These are phyloP conservation scores for Aspergillus funiculosus DNA, from an alignment of 495 filamentous ascomycete genomes.

Conservation along the genomic window DNA sequence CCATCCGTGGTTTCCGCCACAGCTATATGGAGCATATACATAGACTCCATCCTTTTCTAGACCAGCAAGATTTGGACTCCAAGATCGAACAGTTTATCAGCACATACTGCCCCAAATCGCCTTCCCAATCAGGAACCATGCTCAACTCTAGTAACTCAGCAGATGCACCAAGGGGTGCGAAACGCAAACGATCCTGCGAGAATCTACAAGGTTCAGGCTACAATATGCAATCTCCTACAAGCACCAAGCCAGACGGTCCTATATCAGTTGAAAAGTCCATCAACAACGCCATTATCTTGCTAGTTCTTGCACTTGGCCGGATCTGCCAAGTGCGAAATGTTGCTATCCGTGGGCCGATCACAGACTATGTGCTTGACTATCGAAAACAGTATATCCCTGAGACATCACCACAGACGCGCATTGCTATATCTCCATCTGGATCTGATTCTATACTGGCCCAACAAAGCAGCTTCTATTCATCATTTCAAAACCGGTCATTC, in stretches of 20 bases:
- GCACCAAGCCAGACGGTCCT: constrained; percentile 2
- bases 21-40: constrained; percentile 79
- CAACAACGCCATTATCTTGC: constrained; percentile 70
- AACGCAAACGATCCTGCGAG: constrained; percentile 41
- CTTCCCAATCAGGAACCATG: constrained; percentile 20
- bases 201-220: constrained; percentile 23
- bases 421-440: constrained; percentile 26
- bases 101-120: constrained; percentile 27
- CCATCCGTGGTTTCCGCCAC: constrained; percentile 56
- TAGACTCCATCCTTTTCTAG: constrained; percentile 83
- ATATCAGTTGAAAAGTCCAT: constrained; percentile 30
- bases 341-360: constrained; percentile 53
- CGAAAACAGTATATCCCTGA: constrained; percentile 26
- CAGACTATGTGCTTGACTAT: constrained; percentile 24
- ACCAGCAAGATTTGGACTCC: constrained; percentile 42
- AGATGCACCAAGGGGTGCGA: constrained; percentile 30
- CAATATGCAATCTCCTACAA: constrained; percentile 19
- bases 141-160: constrained; percentile 10
- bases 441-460: constrained; percentile 21
- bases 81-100: constrained; percentile 51
- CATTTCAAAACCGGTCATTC: constrained; percentile 20
- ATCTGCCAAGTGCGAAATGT: constrained; percentile 61
- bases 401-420: constrained; percentile 16
- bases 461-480: constrained; percentile 21
- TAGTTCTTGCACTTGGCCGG: constrained; percentile 80